A percentile compares a stretch with the other conserved stretches of the same genome.
Conservation (phyloP, 495 filamentous ascomycete genomes). For the Bacidia rubella region DNA sequence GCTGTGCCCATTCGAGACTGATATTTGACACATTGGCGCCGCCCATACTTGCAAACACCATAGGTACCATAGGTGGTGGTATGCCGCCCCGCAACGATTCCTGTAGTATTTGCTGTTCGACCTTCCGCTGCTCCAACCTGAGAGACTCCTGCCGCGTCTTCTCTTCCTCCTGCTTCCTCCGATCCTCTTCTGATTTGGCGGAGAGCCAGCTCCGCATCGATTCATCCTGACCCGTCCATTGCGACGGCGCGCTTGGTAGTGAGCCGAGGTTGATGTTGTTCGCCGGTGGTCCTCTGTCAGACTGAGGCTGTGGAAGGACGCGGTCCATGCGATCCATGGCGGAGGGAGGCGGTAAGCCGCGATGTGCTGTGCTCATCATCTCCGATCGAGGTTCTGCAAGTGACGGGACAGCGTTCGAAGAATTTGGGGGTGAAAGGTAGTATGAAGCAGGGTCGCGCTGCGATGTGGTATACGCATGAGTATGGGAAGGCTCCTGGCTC, state of each 20-base stretch:
- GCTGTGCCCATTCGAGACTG: conserved; percentile 60
- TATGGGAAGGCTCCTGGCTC: conserved; percentile 28
- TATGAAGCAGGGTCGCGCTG: conserved; percentile 25
- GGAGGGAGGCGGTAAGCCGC: conserved; percentile 28
- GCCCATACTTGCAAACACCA: conserved; percentile 78
- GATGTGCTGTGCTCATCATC: conserved; percentile 27
- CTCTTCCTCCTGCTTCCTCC: conserved; percentile 74
- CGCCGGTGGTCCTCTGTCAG: conserved; percentile 23
- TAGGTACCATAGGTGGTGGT: conserved; percentile 73
- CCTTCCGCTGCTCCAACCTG: conserved; percentile 64
- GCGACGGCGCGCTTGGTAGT: conserved; percentile 55
- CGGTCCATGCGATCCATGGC: conserved; percentile 19
- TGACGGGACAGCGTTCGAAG: conserved; percentile 1
- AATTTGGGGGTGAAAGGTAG: conserved; percentile 22
- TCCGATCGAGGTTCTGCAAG: background rate
- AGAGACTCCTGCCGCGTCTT: conserved; percentile 68
- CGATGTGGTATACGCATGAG: conserved; percentile 29
- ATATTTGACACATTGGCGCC: conserved; percentile 47
- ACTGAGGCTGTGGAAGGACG: conserved; percentile 22
- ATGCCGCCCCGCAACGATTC: conserved; percentile 71
- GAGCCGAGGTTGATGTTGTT: conserved; percentile 34
- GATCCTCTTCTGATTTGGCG: conserved; percentile 77
- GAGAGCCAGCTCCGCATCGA: conserved; percentile 69
- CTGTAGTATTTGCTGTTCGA: conserved; percentile 72
- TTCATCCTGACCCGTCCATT: conserved; percentile 65